phyloP scores from a whole-genome alignment of 108 stramenopile species.

The Cylindrotheca fusiformis region DNA sequence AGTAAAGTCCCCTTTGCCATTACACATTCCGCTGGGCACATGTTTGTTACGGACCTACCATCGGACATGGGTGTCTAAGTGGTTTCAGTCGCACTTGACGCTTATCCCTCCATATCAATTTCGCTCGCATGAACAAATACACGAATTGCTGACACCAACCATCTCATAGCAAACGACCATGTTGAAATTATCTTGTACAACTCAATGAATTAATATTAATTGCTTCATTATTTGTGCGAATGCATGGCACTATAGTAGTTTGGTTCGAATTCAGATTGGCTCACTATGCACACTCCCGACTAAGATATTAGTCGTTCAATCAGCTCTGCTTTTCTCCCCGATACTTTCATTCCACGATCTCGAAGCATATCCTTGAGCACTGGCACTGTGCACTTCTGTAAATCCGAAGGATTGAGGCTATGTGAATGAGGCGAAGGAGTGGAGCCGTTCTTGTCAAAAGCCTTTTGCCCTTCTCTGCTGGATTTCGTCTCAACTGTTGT shows the following conservation, averaged over 20 bases:
- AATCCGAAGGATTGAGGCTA: not conserved
- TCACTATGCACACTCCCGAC: no score
- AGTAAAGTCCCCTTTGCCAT: slow-evolving; percentile 69
- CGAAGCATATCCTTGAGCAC: slow-evolving; percentile 74
- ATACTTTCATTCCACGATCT: slow-evolving; percentile 69
- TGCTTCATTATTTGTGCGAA: no score
- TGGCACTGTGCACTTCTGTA: slow-evolving; percentile 58
- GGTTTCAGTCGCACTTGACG: no score
- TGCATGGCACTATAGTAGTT: no score
- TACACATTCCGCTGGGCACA: slow-evolving; percentile 89
- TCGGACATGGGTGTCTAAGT: slow-evolving; percentile 36
- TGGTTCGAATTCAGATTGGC: no score
- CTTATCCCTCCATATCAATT: no score
- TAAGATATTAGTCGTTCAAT: slow-evolving; percentile 61
- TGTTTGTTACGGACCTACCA: slow-evolving; percentile 86
- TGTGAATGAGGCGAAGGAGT: not conserved
- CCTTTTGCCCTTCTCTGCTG: not conserved
- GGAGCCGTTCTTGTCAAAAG: not conserved
- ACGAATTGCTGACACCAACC: no score
- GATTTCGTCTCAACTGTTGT: not conserved
- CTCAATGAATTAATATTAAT: no score
- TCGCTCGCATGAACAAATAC: no score
- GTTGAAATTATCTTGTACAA: no score
- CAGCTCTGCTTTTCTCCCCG: slow-evolving; percentile 82
- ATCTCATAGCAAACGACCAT: no score